Percentiles rank a stretch among this genome's conserved stretches.
phyloP scores from a whole-genome alignment of 805 yeast genomes.

The Candida taoyuanica region DNA sequence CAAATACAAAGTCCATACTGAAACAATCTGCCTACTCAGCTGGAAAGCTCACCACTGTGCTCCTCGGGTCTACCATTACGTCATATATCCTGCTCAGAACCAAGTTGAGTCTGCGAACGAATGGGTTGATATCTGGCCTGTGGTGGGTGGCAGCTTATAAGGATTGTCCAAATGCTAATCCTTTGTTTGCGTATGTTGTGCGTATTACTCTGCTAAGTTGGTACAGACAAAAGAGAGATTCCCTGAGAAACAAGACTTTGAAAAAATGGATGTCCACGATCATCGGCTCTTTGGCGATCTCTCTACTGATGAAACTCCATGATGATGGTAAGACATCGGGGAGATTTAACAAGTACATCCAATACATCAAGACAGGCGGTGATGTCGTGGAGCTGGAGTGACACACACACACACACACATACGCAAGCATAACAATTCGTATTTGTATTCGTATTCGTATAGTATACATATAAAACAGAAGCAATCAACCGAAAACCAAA shows the following conservation, averaged over 20 bases:
- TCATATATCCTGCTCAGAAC: conserved; percentile 12
- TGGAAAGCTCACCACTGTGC: not conserved
- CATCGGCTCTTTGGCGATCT: conserved; percentile 6
- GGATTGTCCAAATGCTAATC: conserved; percentile 5
- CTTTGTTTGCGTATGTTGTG: conserved; percentile 6
- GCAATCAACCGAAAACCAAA: conserved; percentile 1
- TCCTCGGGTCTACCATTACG: conserved; percentile 3
- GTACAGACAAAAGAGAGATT: conserved; percentile 12
- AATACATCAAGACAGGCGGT: conserved; percentile 9
- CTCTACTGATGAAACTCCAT: conserved; percentile 4
- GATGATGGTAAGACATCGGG: conserved; percentile 5
- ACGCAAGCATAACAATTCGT: too few species aligned
- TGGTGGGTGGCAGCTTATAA: conserved; percentile 9
- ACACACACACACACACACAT: too few species aligned
- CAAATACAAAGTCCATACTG: not conserved
- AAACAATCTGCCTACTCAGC: not conserved
- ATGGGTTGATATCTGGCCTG: conserved; percentile 14
- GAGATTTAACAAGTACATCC: conserved; percentile 4
- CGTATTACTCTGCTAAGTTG: conserved; percentile 9
- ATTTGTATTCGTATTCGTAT: too few species aligned
- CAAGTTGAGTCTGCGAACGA: conserved; percentile 7
- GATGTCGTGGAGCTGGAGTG: too few species aligned
- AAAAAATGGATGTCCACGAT: conserved; percentile 4
- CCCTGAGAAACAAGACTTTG: not conserved
- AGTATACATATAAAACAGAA: not conserved